Base-by-base conservation (phyloP, 106 monocot genomes). In the Chionographis japonica region DNA sequence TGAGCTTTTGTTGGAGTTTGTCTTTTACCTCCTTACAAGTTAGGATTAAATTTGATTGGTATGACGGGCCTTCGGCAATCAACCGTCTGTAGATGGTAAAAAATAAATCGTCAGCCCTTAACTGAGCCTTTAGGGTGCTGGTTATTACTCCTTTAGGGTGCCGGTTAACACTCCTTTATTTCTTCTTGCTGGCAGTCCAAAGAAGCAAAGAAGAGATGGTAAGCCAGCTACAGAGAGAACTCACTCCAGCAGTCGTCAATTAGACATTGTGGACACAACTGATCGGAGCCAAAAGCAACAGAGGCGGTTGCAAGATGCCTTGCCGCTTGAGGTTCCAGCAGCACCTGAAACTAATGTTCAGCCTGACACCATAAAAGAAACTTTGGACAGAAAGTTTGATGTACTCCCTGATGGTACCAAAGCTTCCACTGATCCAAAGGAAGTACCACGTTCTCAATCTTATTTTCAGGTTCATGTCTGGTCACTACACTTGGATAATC, bases 391-490 rank as follows among this genome's bases (percentile, higher is more conserved):
- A 56, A 81, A 78, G 70, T 57, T 27, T 54, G 53, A 80, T 69
- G 73, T 52, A 42, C 60, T 60, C 40, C 39, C 77, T 57, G 56
- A 54, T 52, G 80, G 67, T 49, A 68, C 27, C 50, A 80, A 80
- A 72, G 66, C 40, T 71, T 67, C 67, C 15, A 71, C 85, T 16
- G 68, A 81, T 37, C 58, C 72, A n/a, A 50, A 42, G 54, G 81
- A 81, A 52, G 68, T 61, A 19, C 71, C 71, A 27, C 62, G 64
- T n/a, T 75, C 77, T 72, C 65, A 60, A 39, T 71, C 66, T 40
- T 81, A 63, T 68, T 72, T 78, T 52, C 78, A 86, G 81, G 86
- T 86, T 74, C 55, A 8, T 60, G 11, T 12, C 40, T 38, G 43
- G 46, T 37, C 54, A 2, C 57, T 40, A 13, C 43, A 15, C 6